Percentiles rank a stretch among this genome's conserved stretches.
Conservation (phyloP, 306 rosid genomes). For the Prunus mume region DNA sequence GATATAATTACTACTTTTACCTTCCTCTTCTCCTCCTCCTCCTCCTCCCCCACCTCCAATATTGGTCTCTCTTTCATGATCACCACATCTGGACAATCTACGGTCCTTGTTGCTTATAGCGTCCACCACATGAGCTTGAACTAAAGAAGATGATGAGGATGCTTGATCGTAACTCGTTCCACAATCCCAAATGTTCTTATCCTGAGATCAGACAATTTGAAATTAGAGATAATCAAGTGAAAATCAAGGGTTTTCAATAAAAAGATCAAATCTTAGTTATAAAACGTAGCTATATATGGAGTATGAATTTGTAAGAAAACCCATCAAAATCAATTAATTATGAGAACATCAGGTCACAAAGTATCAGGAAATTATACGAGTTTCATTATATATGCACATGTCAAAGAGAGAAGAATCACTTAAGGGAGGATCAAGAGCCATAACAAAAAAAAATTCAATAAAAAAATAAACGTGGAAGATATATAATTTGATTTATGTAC, state of each 20-base stretch:
- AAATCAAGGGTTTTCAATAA: not conserved
- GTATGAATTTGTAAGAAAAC: not conserved
- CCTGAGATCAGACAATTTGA: conserved; percentile 21
- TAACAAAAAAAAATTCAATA: not conserved
- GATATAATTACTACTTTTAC: conserved; percentile 11
- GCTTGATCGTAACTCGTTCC: conserved; percentile 35
- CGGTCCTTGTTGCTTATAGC: conserved; percentile 16
- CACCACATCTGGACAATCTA: not conserved
- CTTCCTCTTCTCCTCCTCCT: not conserved
- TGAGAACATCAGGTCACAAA: not conserved
- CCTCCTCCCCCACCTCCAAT: conserved; percentile 18
- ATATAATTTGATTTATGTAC: not conserved
- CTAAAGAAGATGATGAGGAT: conserved; percentile 18
- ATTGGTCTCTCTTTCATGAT: not conserved
- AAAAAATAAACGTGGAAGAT: not conserved
- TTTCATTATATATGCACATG: not conserved
- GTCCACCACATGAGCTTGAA: conserved; percentile 22
- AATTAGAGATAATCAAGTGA: not conserved
- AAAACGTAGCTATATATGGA: not conserved
- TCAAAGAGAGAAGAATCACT: not conserved
- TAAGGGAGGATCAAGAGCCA: not conserved
- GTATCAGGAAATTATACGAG: not conserved
- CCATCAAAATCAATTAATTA: not conserved
- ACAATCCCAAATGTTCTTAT: conserved; percentile 16
- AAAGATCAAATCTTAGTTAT: not conserved